Conservation (phyloP, 495 filamentous ascomycete genomes). For the Pyrenula aspistea region DNA sequence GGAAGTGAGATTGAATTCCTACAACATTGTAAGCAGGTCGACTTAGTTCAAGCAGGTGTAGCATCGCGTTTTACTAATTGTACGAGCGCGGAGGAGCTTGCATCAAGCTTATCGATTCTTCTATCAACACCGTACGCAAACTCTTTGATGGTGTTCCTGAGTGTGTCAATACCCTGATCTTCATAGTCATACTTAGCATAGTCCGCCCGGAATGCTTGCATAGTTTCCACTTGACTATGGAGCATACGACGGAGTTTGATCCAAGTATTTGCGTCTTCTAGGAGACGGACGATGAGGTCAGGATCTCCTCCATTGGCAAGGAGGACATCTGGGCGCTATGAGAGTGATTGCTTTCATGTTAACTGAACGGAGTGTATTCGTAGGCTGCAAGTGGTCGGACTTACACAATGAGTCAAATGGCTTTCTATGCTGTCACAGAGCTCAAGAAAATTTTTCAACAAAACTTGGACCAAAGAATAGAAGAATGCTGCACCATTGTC, state of each 20-base stretch:
- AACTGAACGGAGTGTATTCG: too few relatives aligned
- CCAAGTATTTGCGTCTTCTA: slow-evolving; percentile 1
- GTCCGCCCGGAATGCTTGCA: slow-evolving; percentile 5
- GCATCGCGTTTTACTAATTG: slow-evolving; percentile 1
- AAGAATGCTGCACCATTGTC: too few relatives aligned
- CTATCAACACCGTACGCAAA: slow-evolving; percentile 9
- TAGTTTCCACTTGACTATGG: slow-evolving; percentile 1
- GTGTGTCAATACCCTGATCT: slow-evolving; percentile 8
- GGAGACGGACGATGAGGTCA: slow-evolving; percentile 1
- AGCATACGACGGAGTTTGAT: background rate
- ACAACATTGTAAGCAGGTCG: background rate
- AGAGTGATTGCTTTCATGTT: too few relatives aligned
- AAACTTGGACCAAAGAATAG: too few relatives aligned
- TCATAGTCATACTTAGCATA: slow-evolving; percentile 7
- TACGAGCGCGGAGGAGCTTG: slow-evolving; percentile 1
- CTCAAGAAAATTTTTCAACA: too few relatives aligned
- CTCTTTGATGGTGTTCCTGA: slow-evolving; percentile 4
- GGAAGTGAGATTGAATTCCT: slow-evolving; percentile 20
- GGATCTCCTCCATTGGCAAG: slow-evolving; percentile 1
- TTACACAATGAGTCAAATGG: too few relatives aligned
- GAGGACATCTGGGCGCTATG: slow-evolving; percentile 2
- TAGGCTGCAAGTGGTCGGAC: too few relatives aligned
- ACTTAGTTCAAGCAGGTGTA: background rate
- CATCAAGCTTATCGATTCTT: slow-evolving; percentile 9
- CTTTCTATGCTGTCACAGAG: too few relatives aligned